Evolutionary conservation across 331 rosid species (phyloP).

Genomic region (Ulmus americana): DNA sequence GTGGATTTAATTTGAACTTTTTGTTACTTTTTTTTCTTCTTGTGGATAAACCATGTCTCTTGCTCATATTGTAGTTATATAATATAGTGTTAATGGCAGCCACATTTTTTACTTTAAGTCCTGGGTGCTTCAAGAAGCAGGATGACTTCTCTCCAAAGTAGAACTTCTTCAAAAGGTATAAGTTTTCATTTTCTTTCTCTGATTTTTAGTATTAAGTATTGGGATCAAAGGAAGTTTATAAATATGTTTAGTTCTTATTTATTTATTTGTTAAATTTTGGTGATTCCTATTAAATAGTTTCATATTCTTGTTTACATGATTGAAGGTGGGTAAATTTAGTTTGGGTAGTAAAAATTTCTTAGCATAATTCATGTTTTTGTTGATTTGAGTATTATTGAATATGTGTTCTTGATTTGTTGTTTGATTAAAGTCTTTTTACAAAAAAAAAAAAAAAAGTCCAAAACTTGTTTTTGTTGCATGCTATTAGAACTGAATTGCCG

Average conservation of each 20-base stretch:
- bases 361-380: too few relatives aligned
- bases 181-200: conserved; percentile 4
- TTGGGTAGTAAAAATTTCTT: too few relatives aligned
- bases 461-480: not conserved
- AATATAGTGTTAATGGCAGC: conserved; percentile 37
- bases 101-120: conserved; percentile 33
- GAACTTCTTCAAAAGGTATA: conserved; percentile 36
- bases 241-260: too few relatives aligned
- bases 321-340: too few relatives aligned
- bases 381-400: too few relatives aligned
- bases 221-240: not conserved
- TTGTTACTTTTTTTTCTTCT: not conserved
- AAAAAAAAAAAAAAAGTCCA: too few relatives aligned
- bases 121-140: conserved; percentile 21
- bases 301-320: too few relatives aligned
- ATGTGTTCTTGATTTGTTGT: too few relatives aligned
- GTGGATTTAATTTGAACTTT: not conserved
- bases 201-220: not conserved
- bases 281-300: not conserved
- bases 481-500: not conserved
- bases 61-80: not conserved
- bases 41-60: not conserved
- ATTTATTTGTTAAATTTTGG: not conserved
- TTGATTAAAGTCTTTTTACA: too few relatives aligned
- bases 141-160: conserved; percentile 15